Conservation (phyloP, 345 rosid species). For the Cardamine occulta region DNA sequence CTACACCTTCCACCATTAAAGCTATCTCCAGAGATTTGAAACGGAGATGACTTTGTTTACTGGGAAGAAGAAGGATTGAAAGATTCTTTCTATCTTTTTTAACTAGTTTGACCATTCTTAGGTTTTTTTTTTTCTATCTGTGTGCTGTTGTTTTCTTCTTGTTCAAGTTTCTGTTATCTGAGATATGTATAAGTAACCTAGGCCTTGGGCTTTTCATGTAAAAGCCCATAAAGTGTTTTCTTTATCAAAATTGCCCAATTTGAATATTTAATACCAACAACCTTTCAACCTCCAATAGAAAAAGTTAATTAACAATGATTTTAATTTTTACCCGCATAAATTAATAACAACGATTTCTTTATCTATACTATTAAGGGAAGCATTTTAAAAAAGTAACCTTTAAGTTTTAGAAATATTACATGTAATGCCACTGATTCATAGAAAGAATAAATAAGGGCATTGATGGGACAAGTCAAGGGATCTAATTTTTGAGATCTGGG, state of each 20-base stretch:
- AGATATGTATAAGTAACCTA: constrained; percentile 23
- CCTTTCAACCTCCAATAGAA: not conserved
- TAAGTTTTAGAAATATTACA: no score
- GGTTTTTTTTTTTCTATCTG: not conserved
- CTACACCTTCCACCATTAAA: constrained; percentile 72
- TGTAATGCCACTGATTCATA: no score
- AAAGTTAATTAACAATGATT: not conserved
- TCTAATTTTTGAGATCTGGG: no score
- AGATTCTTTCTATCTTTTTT: not conserved
- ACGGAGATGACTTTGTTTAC: constrained; percentile 37
- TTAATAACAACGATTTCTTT: no score
- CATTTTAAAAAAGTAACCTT: no score
- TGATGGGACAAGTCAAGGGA: no score
- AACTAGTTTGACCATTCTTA: constrained; percentile 26
- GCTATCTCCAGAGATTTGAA: constrained; percentile 69
- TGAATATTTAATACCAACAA: not conserved
- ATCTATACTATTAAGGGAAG: no score
- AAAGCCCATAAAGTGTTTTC: not conserved
- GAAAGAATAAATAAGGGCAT: no score
- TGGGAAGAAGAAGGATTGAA: constrained; percentile 24
- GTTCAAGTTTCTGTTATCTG: constrained; percentile 22
- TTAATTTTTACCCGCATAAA: not conserved
- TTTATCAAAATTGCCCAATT: not conserved
- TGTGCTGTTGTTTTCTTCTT: constrained; percentile 26
- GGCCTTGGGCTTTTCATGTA: constrained; percentile 19